Evolutionary conservation across 1,284 basidiomycete genomes (phyloP), one percentile per base, ranked within the genome.

Genomic region (Marasmius fiardii): DNA sequence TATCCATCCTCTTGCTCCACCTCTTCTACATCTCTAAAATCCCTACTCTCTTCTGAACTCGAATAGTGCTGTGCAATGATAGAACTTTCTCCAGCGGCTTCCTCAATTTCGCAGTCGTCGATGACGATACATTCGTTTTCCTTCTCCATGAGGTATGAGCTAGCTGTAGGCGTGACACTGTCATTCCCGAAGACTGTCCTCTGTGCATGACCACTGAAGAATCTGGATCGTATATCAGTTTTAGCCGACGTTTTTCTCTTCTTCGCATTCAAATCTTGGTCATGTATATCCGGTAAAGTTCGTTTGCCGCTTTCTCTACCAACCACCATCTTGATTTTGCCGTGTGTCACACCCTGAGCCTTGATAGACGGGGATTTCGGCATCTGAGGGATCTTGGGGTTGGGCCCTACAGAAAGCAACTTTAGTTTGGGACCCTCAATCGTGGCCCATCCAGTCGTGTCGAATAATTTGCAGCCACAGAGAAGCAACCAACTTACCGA

Each of bases 1-100:
- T 91, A 91, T 35, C 89, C 88, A 61, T 88, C 88, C 65, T 91
- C 89, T 69, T 90, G 89, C 63, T 76, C 73, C 34, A 89, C 83
- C 20, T 60, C 64, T 52, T 76, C 73, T 2, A 63, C 60, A 24
- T 67, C 67, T 4, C 74, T 69, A 2, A 72, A 33, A 55, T 74
- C 72, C 26, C 71, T 54, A 12, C 67, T 65, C 59, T 69, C 65
- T 55, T 73, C 68, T 31, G 65, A 63, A 51, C 74, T 70, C 52
- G 67, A 64, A 31, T 70, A 64, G 41, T 67, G 66, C 55, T 72
- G 68, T 3, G 68, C 74, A 33, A 67, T 60, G 16, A 71, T 54
- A 23, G 76, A 77, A 49, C 69, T 70, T 33, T 67, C 55, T 51
- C 73, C 69, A 54, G 65, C 61, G 45, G 67, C 67, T 48, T 65